These are phyloP conservation scores for Clonostachys rosea DNA, from an alignment of 2,329 filamentous ascomycete genomes.

Conservation along the genomic window DNA sequence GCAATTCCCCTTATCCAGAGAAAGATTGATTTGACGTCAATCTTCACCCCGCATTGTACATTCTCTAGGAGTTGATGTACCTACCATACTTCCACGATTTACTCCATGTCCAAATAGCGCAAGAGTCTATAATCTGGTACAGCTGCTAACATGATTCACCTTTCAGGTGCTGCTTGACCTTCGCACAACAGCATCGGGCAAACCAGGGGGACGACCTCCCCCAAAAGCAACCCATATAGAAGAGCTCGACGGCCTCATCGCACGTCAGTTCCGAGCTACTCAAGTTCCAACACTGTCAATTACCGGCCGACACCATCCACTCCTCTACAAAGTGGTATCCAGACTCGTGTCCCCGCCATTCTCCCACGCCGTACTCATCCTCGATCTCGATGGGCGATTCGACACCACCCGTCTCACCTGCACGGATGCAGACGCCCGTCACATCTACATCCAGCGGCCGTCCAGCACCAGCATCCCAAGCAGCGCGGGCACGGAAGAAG, in stretches of 20 bases:
- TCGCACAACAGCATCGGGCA: not conserved
- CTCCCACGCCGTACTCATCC: slow-evolving; percentile 41
- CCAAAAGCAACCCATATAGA: slow-evolving; percentile 29
- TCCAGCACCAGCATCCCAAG: slow-evolving; percentile 10
- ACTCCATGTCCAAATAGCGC: no score
- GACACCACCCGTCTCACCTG: slow-evolving; percentile 41
- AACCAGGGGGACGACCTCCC: no score
- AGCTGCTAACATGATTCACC: no score
- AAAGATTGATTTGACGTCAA: no score
- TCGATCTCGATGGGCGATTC: slow-evolving; percentile 53
- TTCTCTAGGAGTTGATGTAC: no score
- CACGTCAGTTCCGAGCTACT: slow-evolving; percentile 41
- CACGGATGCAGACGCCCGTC: slow-evolving; percentile 31
- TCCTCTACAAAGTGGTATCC: slow-evolving; percentile 52
- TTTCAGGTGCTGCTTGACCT: slow-evolving; percentile 10
- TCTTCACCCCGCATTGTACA: no score
- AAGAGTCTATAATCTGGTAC: no score
- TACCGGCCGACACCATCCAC: slow-evolving; percentile 45
- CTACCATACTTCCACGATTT: no score
- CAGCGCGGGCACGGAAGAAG: not conserved
- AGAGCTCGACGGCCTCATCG: slow-evolving; percentile 39
- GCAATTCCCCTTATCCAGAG: no score
- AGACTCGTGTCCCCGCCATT: slow-evolving; percentile 42
- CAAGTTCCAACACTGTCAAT: slow-evolving; percentile 42
- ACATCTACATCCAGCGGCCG: slow-evolving; percentile 45